A percentile compares a stretch with the other conserved stretches of the same genome.
Conservation (phyloP, 257 asterid genomes). For the Echium plantagineum region DNA sequence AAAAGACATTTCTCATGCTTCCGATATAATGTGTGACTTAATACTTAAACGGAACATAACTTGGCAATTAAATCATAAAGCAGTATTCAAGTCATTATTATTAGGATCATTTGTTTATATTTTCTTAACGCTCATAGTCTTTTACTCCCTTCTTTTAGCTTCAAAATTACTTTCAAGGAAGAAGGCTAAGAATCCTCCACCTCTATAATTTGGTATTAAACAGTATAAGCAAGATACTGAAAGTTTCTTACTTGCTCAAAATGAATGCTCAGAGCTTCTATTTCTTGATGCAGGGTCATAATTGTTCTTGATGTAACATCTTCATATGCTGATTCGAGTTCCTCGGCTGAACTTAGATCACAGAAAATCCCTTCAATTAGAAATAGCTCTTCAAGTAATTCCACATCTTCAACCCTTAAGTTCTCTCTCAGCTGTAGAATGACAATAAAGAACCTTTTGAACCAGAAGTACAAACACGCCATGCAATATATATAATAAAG, state of each 20-base stretch:
- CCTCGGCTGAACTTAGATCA: slow-evolving; percentile 45
- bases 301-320: slow-evolving; percentile 57
- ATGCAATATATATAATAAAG: background rate
- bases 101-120: background rate
- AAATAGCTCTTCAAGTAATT: slow-evolving; percentile 60
- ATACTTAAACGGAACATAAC: too few relatives aligned
- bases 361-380: slow-evolving; percentile 57
- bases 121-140: background rate
- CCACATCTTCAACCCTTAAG: slow-evolving; percentile 44
- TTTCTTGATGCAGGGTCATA: slow-evolving; percentile 38
- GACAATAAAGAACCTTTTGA: slow-evolving; percentile 16
- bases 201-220: background rate
- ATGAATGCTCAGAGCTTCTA: slow-evolving; percentile 30
- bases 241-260: slow-evolving; percentile 42
- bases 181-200: background rate
- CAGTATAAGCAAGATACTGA: background rate
- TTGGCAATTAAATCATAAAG: background rate
- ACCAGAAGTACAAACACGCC: slow-evolving; percentile 7
- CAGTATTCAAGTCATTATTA: background rate
- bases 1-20: background rate
- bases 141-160: background rate
- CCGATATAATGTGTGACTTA: background rate
- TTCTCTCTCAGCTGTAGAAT: slow-evolving; percentile 41
- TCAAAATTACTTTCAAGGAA: too few relatives aligned
- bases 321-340: slow-evolving; percentile 43